Conservation (phyloP, 495 filamentous ascomycete genomes). For the Letharia lupina region DNA sequence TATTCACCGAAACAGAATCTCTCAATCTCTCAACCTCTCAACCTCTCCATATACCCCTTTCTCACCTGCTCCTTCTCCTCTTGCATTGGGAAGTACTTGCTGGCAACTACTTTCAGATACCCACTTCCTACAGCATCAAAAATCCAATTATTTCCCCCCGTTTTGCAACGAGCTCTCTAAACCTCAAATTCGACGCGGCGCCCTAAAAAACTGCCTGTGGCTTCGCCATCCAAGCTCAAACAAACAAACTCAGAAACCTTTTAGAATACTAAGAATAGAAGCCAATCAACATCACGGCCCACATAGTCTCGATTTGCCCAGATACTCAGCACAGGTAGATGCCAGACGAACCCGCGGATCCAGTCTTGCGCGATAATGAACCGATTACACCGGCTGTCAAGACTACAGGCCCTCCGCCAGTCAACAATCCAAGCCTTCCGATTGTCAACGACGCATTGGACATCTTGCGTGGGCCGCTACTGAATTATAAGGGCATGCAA, state of each 20-base stretch:
- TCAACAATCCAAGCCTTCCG: not conserved
- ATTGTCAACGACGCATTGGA: constrained; percentile 40
- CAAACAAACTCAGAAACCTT: not conserved
- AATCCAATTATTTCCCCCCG: not conserved
- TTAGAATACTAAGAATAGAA: not conserved
- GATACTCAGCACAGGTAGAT: not conserved
- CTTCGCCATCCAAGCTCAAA: not conserved
- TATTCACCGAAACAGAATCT: too few relatives aligned
- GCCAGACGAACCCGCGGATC: not conserved
- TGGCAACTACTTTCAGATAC: not conserved
- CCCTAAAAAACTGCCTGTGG: not conserved
- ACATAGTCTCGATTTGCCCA: not conserved
- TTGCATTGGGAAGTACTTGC: not conserved
- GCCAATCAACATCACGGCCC: not conserved
- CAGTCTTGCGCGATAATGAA: not conserved
- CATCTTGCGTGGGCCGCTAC: constrained; percentile 67
- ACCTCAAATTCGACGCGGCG: not conserved
- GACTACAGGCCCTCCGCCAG: not conserved
- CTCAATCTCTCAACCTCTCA: not conserved
- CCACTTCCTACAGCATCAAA: not conserved
- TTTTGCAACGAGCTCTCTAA: not conserved
- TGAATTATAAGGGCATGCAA: constrained; percentile 82
- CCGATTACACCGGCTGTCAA: not conserved
- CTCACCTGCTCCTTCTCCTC: not conserved
- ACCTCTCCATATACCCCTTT: not conserved